Evolutionary conservation across 2,329 filamentous ascomycete genomes (phyloP).

Genomic region (Arthrobotrys megalospora): DNA sequence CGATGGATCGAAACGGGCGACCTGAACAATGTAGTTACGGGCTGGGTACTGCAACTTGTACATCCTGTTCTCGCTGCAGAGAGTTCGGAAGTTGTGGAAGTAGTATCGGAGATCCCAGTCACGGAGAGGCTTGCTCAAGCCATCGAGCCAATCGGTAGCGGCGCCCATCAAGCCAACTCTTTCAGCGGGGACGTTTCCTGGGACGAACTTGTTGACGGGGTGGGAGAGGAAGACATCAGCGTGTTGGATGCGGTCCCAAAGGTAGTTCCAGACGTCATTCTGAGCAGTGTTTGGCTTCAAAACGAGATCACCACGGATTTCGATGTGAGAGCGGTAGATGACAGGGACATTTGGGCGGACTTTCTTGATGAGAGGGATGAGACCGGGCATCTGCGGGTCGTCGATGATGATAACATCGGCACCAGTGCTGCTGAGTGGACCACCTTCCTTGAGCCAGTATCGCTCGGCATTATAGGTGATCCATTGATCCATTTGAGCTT

Average conservation of each 20-base stretch:
- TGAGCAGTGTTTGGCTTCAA: constrained; percentile 77
- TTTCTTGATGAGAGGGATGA: constrained; percentile 82
- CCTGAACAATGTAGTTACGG: constrained; percentile 81
- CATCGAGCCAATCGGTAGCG: constrained; percentile 87
- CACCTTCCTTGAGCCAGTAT: constrained; percentile 80
- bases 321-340: constrained; percentile 86
- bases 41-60: constrained; percentile 73
- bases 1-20: constrained; percentile 85
- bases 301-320: constrained; percentile 82
- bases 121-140: constrained; percentile 81
- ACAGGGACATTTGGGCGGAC: constrained; percentile 80
- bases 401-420: constrained; percentile 84
- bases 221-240: constrained; percentile 87
- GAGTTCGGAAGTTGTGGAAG: constrained; percentile 78
- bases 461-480: constrained; percentile 80
- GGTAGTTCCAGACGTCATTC: constrained; percentile 80
- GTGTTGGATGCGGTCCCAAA: constrained; percentile 79
- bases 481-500: constrained; percentile 78
- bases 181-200: constrained; percentile 75
- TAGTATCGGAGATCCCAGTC: constrained; percentile 82
- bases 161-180: constrained; percentile 83
- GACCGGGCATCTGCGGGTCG: constrained; percentile 85
- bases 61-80: constrained; percentile 75
- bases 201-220: constrained; percentile 82
- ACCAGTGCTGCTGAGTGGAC: constrained; percentile 79